Evolutionary conservation across 495 filamentous ascomycete genomes (phyloP).

Genomic region (Xylaria nigripes): DNA sequence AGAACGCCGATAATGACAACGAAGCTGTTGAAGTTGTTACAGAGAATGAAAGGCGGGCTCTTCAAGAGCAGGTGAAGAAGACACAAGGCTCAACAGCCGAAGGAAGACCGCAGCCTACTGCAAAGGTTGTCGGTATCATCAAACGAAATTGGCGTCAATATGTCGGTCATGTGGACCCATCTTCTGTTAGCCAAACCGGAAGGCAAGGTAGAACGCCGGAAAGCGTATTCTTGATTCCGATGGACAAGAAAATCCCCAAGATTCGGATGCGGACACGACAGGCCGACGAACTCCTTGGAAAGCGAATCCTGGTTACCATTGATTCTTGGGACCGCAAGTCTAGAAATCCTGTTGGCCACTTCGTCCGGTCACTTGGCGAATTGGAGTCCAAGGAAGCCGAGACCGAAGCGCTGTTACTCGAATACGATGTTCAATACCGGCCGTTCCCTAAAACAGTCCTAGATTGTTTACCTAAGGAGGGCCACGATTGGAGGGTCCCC

Average conservation of each 20-base stretch:
- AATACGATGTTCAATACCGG: constrained; percentile 95
- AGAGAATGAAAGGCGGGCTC: constrained; percentile 72
- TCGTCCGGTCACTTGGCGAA: constrained; percentile 86
- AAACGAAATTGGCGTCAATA: constrained; percentile 98
- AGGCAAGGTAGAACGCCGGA: constrained; percentile 76
- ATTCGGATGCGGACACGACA: constrained; percentile 88
- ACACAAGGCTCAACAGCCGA: constrained; percentile 71
- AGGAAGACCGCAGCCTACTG: constrained; percentile 80
- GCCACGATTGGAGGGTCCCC: constrained; percentile 91
- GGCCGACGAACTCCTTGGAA: constrained; percentile 75
- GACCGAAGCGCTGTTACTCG: constrained; percentile 87
- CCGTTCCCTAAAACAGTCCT: constrained; percentile 93
- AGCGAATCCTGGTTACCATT: constrained; percentile 89
- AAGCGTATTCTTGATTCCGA: constrained; percentile 86
- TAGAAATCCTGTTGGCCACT: constrained; percentile 85
- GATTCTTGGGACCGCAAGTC: constrained; percentile 93
- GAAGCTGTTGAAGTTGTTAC: constrained; percentile 63
- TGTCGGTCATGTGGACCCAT: constrained; percentile 86
- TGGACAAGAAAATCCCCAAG: constrained; percentile 96
- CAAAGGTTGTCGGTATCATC: constrained; percentile 82
- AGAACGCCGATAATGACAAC: constrained; percentile 69
- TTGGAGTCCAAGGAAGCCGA: constrained; percentile 92
- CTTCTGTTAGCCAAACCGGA: constrained; percentile 62
- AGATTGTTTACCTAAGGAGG: constrained; percentile 84
- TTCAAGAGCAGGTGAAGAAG: constrained; percentile 85